phyloP scores from a whole-genome alignment of 345 rosid species.

The Erucastrum elatum region DNA sequence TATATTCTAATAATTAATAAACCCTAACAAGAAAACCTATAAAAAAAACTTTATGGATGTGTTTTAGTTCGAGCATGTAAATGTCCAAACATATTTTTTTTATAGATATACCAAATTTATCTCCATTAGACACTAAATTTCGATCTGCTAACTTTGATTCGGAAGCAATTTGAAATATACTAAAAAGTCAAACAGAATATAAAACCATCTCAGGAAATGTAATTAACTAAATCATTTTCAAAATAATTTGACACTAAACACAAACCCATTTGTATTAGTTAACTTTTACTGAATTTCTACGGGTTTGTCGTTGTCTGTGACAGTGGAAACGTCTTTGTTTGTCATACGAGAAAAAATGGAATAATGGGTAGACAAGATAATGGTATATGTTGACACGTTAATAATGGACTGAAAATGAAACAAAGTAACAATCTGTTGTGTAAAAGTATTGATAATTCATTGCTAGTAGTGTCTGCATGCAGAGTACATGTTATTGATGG shows the following conservation, averaged over 20 bases:
- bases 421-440: neutral
- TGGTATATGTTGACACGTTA: slow-evolving; percentile 8
- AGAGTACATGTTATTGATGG: slow-evolving; percentile 27
- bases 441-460: neutral
- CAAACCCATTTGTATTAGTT: neutral
- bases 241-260: neutral
- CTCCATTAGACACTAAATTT: neutral
- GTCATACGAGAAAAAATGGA: neutral
- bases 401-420: slow-evolving; percentile 8
- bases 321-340: slow-evolving; percentile 29
- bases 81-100: neutral
- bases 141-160: neutral
- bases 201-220: neutral
- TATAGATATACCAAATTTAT: neutral
- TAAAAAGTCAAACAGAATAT: neutral
- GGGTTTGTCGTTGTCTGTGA: slow-evolving; percentile 19
- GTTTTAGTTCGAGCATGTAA: neutral
- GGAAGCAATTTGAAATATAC: neutral
- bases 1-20: neutral
- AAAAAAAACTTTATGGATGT: neutral
- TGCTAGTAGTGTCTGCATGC: slow-evolving; percentile 18
- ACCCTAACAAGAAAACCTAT: neutral
- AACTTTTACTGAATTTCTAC: neutral
- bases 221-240: neutral
- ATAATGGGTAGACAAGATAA: slow-evolving; percentile 15